Conservation (phyloP, 176 grass and related monocot genomes). For the Carex scoparia region DNA sequence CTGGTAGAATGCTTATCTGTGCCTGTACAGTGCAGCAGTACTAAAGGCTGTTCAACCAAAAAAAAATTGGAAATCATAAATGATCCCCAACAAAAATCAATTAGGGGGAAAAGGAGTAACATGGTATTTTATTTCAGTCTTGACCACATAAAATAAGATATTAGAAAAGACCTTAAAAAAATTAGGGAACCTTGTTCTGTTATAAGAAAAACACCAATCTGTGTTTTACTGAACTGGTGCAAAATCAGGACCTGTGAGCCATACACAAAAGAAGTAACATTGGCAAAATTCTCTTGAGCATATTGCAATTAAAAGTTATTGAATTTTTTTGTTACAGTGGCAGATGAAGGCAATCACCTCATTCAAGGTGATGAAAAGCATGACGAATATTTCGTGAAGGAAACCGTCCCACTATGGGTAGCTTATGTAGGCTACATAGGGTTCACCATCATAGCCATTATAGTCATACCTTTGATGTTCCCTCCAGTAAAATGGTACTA, state of each 20-base stretch:
- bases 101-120: background rate
- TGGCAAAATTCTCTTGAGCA: background rate
- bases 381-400: conserved; percentile 60
- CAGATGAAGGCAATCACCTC: conserved; percentile 30
- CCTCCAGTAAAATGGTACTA: conserved; percentile 89
- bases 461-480: conserved; percentile 76
- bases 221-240: background rate
- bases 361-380: conserved; percentile 54
- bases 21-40: background rate
- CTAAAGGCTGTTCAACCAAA: background rate
- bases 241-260: background rate
- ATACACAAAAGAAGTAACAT: background rate
- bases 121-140: background rate
- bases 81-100: background rate
- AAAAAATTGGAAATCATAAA: background rate
- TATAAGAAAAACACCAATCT: background rate
- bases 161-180: background rate
- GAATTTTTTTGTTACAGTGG: conserved; percentile 27
- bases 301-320: background rate
- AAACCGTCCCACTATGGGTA: conserved; percentile 63
- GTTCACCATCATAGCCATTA: conserved; percentile 46
- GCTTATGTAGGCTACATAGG: conserved; percentile 47
- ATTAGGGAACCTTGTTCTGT: background rate
- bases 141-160: background rate
- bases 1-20: background rate